phyloP scores from a whole-genome alignment of 495 filamentous ascomycete species.

The Daldinia vernicosa region DNA sequence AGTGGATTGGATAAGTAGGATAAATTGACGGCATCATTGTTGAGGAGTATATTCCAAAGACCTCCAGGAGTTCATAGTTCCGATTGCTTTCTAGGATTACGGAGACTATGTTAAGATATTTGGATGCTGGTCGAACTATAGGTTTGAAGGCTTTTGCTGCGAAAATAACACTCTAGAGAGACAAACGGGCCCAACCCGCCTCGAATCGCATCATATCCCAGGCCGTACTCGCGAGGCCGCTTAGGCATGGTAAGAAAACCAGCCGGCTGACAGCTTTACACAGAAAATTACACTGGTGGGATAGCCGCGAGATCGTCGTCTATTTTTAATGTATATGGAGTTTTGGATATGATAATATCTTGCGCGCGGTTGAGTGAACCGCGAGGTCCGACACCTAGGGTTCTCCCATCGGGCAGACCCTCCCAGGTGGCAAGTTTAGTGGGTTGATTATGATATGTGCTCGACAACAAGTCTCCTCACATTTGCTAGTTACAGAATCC shows the following conservation, averaged over 20 bases:
- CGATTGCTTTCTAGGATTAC: background rate
- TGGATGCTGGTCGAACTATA: background rate
- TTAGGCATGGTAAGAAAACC: background rate
- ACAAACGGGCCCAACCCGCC: slow-evolving; percentile 26
- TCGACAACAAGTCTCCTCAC: slow-evolving; percentile 9
- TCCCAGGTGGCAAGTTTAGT: slow-evolving; percentile 24
- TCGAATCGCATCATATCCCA: slow-evolving; percentile 15
- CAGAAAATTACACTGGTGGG: background rate
- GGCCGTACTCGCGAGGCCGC: background rate
- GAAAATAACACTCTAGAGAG: background rate
- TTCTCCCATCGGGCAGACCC: slow-evolving; percentile 35
- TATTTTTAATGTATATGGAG: slow-evolving; percentile 11
- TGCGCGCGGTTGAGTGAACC: slow-evolving; percentile 11
- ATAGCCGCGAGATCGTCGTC: background rate
- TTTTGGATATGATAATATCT: slow-evolving; percentile 17
- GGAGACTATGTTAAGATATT: background rate
- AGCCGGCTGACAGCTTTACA: background rate
- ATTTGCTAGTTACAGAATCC: slow-evolving; percentile 17
- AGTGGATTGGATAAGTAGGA: background rate
- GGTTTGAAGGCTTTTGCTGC: background rate
- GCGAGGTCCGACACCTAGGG: slow-evolving; percentile 2
- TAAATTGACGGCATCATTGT: too few species aligned
- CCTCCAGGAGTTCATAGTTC: background rate
- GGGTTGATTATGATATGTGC: slow-evolving; percentile 16
- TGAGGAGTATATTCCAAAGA: background rate